These are phyloP conservation scores for Rauvolfia tetraphylla DNA, from an alignment of 257 asterid genomes.

Conservation along the genomic window DNA sequence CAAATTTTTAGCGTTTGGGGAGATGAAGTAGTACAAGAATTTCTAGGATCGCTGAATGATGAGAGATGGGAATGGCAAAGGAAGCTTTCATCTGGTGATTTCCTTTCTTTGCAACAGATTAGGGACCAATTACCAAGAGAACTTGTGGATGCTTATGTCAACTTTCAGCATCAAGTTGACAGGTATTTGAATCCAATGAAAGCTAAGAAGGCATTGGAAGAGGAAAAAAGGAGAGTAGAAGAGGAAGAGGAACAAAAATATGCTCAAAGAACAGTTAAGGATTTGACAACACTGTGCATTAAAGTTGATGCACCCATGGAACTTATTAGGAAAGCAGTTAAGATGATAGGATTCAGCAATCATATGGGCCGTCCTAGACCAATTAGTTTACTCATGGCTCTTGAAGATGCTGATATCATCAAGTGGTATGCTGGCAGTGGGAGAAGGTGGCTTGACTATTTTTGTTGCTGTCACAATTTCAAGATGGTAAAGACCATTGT, in stretches of 20 bases:
- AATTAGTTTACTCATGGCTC: conserved; percentile 60
- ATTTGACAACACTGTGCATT: conserved; percentile 58
- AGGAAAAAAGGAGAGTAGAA: conserved; percentile 46
- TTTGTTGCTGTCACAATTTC: conserved; percentile 84
- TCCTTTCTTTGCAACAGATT: conserved; percentile 64
- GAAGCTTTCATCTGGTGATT: conserved; percentile 66
- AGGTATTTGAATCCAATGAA: conserved; percentile 63
- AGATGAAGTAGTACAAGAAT: conserved; percentile 67
- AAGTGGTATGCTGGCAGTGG: conserved; percentile 96
- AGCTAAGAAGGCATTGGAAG: conserved; percentile 59
- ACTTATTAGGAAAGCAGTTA: conserved; percentile 55
- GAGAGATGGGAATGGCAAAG: conserved; percentile 81
- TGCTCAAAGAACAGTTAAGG: conserved; percentile 57
- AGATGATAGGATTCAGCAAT: conserved; percentile 66
- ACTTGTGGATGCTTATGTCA: conserved; percentile 69
- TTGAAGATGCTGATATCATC: conserved; percentile 76
- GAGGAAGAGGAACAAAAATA: conserved; percentile 69
- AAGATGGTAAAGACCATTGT: conserved; percentile 56
- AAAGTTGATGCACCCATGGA: conserved; percentile 84
- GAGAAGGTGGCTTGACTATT: conserved; percentile 82
- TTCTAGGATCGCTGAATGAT: conserved; percentile 63
- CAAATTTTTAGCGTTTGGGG: conserved; percentile 67
- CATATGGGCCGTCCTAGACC: conserved; percentile 97
- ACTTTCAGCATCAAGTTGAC: conserved; percentile 68
- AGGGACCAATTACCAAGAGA: conserved; percentile 76